phyloP scores from a whole-genome alignment of 345 rosid species.

The Microcos paniculata region DNA sequence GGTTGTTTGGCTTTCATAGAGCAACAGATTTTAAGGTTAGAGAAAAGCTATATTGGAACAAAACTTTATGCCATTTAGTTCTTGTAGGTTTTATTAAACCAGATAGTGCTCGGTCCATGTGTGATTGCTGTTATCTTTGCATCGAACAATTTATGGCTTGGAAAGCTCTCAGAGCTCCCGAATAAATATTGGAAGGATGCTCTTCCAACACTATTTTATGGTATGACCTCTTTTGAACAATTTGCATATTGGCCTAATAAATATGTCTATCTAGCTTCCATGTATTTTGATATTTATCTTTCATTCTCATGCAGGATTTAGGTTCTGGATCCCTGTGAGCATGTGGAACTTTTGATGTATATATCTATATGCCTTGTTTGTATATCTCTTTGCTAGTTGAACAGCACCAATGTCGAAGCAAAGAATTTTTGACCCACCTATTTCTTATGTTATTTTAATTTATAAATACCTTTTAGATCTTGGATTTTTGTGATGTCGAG shows the following conservation, averaged over 20 bases:
- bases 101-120: slow-evolving; percentile 82
- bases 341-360: slow-evolving; percentile 73
- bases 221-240: slow-evolving; percentile 35
- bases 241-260: slow-evolving; percentile 14
- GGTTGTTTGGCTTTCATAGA: background rate
- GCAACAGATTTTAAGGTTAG: slow-evolving; percentile 2
- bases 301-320: slow-evolving; percentile 62
- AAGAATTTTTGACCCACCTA: background rate
- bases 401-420: background rate
- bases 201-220: slow-evolving; percentile 71
- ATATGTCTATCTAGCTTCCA: background rate
- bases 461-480: background rate
- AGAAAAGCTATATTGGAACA: background rate
- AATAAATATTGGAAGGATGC: slow-evolving; percentile 78
- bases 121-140: slow-evolving; percentile 90
- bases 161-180: slow-evolving; percentile 71
- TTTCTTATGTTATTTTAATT: slow-evolving; percentile 5
- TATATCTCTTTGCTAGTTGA: background rate
- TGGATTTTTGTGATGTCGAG: background rate
- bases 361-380: background rate
- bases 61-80: slow-evolving; percentile 7
- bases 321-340: slow-evolving; percentile 98
- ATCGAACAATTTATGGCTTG: slow-evolving; percentile 91
- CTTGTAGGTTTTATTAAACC: slow-evolving; percentile 76
- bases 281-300: slow-evolving; percentile 13